Conservation (phyloP, 1,139 yeast genomes). For the Candida pseudocylindracea region DNA sequence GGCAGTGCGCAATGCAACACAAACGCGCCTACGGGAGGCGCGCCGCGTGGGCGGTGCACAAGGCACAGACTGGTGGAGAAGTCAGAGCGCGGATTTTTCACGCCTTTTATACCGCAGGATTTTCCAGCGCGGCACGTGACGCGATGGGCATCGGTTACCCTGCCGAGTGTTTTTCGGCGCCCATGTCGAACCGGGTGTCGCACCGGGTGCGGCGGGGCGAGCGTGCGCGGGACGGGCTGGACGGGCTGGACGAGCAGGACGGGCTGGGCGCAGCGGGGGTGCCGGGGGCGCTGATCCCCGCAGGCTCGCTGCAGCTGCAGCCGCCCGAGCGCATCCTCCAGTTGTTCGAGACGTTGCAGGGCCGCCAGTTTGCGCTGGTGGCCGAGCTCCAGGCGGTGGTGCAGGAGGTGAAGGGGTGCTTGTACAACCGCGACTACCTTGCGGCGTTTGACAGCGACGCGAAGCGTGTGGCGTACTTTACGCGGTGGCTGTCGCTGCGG, state of each 20-base stretch:
- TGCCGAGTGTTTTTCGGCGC: too few species aligned
- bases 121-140: too few species aligned
- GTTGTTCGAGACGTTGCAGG: slow-evolving; percentile 22
- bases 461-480: slow-evolving; percentile 55
- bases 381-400: slow-evolving; percentile 21
- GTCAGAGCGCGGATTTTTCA: background rate
- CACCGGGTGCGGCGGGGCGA: too few species aligned
- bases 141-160: too few species aligned
- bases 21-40: background rate
- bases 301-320: background rate
- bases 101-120: background rate
- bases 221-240: too few species aligned
- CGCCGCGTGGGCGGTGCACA: slow-evolving; percentile 14
- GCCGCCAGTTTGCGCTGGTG: slow-evolving; percentile 7
- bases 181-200: too few species aligned
- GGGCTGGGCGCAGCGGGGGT: too few species aligned
- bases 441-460: slow-evolving; percentile 43
- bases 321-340: slow-evolving; percentile 19
- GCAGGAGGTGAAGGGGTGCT: slow-evolving; percentile 46
- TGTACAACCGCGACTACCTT: slow-evolving; percentile 47
- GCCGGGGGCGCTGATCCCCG: too few species aligned
- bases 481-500: slow-evolving; percentile 74
- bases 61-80: slow-evolving; percentile 26
- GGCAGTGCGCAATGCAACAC: too few species aligned
- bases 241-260: too few species aligned